phyloP scores from a whole-genome alignment of 768 basidiomycete species.

The Hypsizygus marmoreus region DNA sequence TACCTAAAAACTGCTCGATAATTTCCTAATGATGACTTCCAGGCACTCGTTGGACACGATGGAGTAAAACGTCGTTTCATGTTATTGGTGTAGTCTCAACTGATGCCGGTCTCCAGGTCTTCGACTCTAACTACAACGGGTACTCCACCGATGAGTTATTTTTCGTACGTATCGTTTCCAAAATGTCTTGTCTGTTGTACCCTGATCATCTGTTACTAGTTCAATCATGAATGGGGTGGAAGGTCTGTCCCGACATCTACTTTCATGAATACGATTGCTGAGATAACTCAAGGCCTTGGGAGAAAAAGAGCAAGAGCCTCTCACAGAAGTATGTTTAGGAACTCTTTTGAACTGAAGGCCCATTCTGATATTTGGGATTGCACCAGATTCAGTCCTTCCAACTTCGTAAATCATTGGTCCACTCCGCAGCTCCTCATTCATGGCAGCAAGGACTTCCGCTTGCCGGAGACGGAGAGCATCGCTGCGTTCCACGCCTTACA shows the following conservation, averaged over 20 bases:
- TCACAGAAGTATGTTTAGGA: conserved; percentile 60
- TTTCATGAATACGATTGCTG: not conserved
- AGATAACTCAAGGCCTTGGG: conserved; percentile 58
- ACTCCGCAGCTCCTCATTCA: conserved; percentile 87
- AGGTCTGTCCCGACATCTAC: conserved; percentile 31
- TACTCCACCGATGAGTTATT: conserved; percentile 90
- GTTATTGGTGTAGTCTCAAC: not conserved
- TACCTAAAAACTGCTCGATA: not conserved
- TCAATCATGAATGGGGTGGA: conserved; percentile 87
- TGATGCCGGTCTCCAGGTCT: conserved; percentile 46
- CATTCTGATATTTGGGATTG: too few species aligned
- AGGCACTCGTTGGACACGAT: conserved; percentile 88
- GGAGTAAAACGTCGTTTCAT: conserved; percentile 51
- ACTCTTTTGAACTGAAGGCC: too few species aligned
- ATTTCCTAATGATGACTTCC: conserved; percentile 3
- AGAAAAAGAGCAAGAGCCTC: conserved; percentile 51
- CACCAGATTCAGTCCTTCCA: conserved; percentile 73
- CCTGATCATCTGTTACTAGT: conserved; percentile 42
- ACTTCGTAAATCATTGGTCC: conserved; percentile 82
- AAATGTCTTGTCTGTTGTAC: not conserved
- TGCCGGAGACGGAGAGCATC: conserved; percentile 85
- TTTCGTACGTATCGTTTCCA: conserved; percentile 57
- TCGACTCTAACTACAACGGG: conserved; percentile 78
- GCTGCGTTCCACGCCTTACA: conserved; percentile 84
- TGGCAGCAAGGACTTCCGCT: conserved; percentile 84